Evolutionary conservation across 2,329 filamentous ascomycete genomes (phyloP).

Genomic region (Hypoxylon sp.): DNA sequence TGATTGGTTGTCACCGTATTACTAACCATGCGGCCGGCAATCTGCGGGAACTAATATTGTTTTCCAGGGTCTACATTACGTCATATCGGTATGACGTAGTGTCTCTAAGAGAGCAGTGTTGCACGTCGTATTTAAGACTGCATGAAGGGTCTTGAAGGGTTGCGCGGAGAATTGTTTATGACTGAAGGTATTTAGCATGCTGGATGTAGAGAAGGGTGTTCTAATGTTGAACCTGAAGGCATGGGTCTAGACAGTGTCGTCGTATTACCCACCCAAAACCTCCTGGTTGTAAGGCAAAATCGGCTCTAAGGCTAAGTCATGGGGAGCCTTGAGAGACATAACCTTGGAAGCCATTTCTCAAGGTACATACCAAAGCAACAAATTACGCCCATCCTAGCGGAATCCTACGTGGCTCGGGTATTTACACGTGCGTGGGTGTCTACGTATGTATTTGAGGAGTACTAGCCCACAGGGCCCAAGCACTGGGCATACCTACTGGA

Average conservation of each 20-base stretch:
- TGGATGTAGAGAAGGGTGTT: slow-evolving; percentile 3
- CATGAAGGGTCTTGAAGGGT: neutral
- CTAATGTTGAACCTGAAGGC: neutral
- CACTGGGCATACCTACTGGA: neutral
- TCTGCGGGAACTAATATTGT: slow-evolving; percentile 7
- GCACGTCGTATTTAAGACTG: neutral
- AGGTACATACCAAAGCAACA: slow-evolving; percentile 14
- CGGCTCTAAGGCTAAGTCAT: slow-evolving; percentile 10
- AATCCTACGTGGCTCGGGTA: slow-evolving; percentile 13
- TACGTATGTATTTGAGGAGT: slow-evolving; percentile 7
- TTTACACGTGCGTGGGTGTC: slow-evolving; percentile 33
- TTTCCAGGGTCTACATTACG: slow-evolving; percentile 31
- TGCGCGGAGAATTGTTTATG: slow-evolving; percentile 1
- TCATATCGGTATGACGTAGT: slow-evolving; percentile 42
- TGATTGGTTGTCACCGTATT: slow-evolving; percentile 26
- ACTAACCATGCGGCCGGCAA: slow-evolving; percentile 24
- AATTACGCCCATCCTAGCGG: slow-evolving; percentile 16
- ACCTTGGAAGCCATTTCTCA: neutral
- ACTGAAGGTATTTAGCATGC: neutral
- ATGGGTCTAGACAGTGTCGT: slow-evolving; percentile 11
- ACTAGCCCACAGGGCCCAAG: slow-evolving; percentile 1
- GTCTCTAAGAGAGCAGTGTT: neutral
- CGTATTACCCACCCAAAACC: slow-evolving; percentile 8
- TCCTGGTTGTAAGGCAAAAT: slow-evolving; percentile 17
- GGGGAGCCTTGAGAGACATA: slow-evolving; percentile 8